These are phyloP conservation scores for Ustilago esculenta DNA, from an alignment of 1,284 basidiomycete genomes.

Conservation along the genomic window DNA sequence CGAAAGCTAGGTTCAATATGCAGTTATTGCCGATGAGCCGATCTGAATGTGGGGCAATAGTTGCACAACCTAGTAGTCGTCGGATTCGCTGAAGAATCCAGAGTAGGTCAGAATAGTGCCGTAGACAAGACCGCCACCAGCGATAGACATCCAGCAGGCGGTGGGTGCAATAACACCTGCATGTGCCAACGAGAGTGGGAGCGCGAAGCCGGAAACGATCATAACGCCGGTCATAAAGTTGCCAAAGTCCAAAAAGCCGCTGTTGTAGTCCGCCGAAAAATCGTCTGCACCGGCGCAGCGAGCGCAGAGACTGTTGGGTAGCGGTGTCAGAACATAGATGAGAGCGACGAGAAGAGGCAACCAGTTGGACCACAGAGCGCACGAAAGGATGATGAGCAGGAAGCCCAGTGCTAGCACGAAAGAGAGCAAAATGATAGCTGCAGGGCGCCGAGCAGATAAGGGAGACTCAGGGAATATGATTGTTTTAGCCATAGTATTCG, in stretches of 20 bases:
- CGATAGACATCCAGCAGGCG: conserved; percentile 92
- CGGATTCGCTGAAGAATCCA: conserved; percentile 60
- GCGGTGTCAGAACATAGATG: conserved; percentile 91
- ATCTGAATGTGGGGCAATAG: not conserved
- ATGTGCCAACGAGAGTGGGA: conserved; percentile 91
- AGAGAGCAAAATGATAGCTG: conserved; percentile 70
- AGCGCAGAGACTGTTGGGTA: conserved; percentile 84
- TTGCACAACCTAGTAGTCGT: conserved; percentile 41
- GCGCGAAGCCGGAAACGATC: conserved; percentile 88
- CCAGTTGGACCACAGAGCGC: conserved; percentile 97
- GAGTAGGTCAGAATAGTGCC: conserved; percentile 74
- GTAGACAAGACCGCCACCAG: conserved; percentile 93
- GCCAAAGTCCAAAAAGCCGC: conserved; percentile 79
- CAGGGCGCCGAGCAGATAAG: not conserved
- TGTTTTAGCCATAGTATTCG: no score
- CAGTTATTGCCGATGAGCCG: no score
- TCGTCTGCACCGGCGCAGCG: conserved; percentile 71
- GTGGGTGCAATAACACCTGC: conserved; percentile 84
- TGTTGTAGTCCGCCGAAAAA: conserved; percentile 71
- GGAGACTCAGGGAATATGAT: not conserved
- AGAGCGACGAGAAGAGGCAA: conserved; percentile 93
- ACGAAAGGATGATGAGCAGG: conserved; percentile 95
- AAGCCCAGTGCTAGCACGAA: conserved; percentile 97
- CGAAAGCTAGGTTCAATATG: not conserved
- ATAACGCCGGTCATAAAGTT: conserved; percentile 91